Base-by-base conservation (phyloP, 2,329 filamentous ascomycete species). In the Sporothrix variecibatus region DNA sequence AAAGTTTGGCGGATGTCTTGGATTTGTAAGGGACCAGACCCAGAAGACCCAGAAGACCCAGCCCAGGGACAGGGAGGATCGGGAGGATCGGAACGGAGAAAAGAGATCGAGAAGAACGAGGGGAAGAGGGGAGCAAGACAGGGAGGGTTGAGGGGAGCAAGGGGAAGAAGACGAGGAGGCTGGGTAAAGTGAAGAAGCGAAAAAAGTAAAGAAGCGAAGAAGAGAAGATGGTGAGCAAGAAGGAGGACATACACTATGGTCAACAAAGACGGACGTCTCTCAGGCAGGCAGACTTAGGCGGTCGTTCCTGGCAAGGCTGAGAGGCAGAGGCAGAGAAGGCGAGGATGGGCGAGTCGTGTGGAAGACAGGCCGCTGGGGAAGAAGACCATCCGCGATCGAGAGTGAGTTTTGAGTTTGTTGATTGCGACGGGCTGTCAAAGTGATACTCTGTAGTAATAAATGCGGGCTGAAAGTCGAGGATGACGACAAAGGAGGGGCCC, bases 401-500 rank as follows among this genome's bases (percentile, higher is more conserved):
- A n/a, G n/a, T 7, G 43, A 17, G 51, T 3, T 9, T 20, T n/a
- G 20, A 26, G 12, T 53, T n/a, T 7, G 20, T n/a, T 9, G 6
- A 15, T n/a, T 3, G 49, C 17, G 20, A 8, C 17, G 56, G n/a
- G 56, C 11, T 62, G 58, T 62, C 58, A 70, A 40, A 51, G 46
- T 20, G 65, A 68, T 65, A 28, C 62, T 65, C 40, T 43, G 23
- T 26, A 64, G 60, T 40, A 46, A 65, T 56, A 46, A 51, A 26
- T 8, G 23, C 17, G 3, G 34, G 26, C 5, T 26, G n/a, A 15
- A 53, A 53, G 31, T 40, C 8, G 23, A 46, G n/a, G 60, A 67
- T 43, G 62, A 67, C 40, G 62, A 67, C 62, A 28, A 65, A 65
- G 34, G 64, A 46, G 43, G 65, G 65, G 65, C 46, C 40, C 8